phyloP scores from a whole-genome alignment of 1,139 yeast species.

The Nadsonia starkeyi-henricii region DNA sequence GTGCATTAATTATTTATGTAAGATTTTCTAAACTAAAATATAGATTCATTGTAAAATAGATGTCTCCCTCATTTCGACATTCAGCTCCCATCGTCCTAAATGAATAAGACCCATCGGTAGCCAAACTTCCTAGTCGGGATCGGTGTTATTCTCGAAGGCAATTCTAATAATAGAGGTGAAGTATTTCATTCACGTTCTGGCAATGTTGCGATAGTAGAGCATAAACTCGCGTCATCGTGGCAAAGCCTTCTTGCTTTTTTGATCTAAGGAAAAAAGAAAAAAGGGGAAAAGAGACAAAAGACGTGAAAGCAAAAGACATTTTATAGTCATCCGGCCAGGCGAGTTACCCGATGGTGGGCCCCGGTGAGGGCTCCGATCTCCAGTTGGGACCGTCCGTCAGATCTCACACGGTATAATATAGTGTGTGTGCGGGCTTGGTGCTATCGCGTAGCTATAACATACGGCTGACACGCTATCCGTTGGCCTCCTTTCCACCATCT shows the following conservation, averaged over 20 bases:
- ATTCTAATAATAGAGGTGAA: constrained; percentile 11
- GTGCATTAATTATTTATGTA: too few species aligned
- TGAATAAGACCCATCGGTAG: constrained; percentile 4
- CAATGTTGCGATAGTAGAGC: constrained; percentile 22
- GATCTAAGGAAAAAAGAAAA: constrained; percentile 26
- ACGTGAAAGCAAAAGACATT: not conserved
- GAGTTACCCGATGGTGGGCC: not conserved
- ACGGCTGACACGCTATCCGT: too few species aligned
- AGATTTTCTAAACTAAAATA: not conserved
- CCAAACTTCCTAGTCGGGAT: constrained; percentile 29
- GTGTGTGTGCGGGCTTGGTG: too few species aligned
- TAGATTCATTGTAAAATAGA: constrained; percentile 3
- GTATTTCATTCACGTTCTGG: constrained; percentile 17
- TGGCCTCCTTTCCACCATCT: too few species aligned
- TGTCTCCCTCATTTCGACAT: constrained; percentile 28
- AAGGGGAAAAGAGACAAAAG: constrained; percentile 3
- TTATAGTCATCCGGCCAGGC: not conserved
- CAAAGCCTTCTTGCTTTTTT: constrained; percentile 20
- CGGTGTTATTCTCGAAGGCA: constrained; percentile 22
- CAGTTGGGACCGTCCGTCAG: too few species aligned
- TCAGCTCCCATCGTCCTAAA: constrained; percentile 22
- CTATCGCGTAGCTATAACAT: too few species aligned
- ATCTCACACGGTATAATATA: too few species aligned
- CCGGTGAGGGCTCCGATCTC: not conserved
- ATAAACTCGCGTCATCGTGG: constrained; percentile 23